Conservation (phyloP, 768 basidiomycete genomes). For the Amanita muscaria region DNA sequence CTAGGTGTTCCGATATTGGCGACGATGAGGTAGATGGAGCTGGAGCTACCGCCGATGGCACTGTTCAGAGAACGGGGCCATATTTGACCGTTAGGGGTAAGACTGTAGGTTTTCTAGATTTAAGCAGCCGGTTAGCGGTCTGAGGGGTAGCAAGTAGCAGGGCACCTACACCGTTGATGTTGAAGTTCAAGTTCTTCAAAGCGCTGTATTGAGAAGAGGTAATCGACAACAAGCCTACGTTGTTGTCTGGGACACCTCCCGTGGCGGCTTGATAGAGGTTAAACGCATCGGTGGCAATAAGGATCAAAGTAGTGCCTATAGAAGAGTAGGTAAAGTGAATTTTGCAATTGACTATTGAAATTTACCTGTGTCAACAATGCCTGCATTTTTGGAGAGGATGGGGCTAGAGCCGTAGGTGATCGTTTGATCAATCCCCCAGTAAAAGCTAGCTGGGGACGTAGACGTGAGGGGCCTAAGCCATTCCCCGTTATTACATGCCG, state of each 20-base stretch:
- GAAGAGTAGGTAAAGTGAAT: background rate
- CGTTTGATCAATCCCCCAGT: constrained; percentile 56
- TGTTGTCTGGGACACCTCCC: constrained; percentile 30
- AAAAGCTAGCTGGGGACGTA: constrained; percentile 36
- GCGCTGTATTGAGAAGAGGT: constrained; percentile 40
- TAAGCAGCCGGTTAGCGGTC: constrained; percentile 23
- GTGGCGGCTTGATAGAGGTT: constrained; percentile 34
- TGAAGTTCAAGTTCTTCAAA: constrained; percentile 51
- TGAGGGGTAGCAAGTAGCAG: no score
- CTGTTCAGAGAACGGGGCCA: constrained; percentile 57
- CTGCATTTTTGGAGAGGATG: constrained; percentile 39
- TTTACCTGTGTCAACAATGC: constrained; percentile 52
- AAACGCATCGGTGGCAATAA: constrained; percentile 40
- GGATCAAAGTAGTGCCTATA: constrained; percentile 40
- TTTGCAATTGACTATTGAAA: background rate
- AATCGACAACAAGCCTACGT: constrained; percentile 43
- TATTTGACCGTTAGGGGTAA: constrained; percentile 60
- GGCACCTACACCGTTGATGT: constrained; percentile 36
- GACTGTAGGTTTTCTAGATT: constrained; percentile 37
- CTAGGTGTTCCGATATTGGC: constrained; percentile 41
- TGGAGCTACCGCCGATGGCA: constrained; percentile 42
- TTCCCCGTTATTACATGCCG: background rate
- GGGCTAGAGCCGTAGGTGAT: constrained; percentile 40
- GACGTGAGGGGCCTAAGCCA: constrained; percentile 34
- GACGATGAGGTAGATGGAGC: constrained; percentile 48